Base-by-base conservation (phyloP, 2,329 filamentous ascomycete species). In the Talaromyces sp. region DNA sequence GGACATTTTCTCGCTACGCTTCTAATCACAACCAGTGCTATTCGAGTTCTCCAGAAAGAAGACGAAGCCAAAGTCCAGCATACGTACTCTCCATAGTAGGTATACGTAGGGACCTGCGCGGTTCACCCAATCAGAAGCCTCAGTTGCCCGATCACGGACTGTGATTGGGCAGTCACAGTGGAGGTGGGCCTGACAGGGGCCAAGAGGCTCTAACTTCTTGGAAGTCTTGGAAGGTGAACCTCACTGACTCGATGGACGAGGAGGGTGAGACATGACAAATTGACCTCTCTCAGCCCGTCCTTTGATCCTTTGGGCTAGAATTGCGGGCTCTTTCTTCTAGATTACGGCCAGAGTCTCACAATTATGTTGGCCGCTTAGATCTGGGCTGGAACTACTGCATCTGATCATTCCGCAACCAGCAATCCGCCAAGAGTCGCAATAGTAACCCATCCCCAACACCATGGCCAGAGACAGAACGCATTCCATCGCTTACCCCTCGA, bases 401-500 rank as follows among this genome's bases (percentile, higher is more conserved):
- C n/a, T 3, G 23, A 54, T 42, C 46, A 39, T 54, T 52, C 59
- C 59, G 46, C 48, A 55, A 39, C 37, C 40, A 46, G 57, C 57
- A 57, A 42, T 21, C 50, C 11, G 54, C 37, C 37, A 57, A 39
- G 54, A 42, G 28, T 52, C 52, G 9, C 28, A n/a, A 33, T 23
- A 48, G 50, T 35, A 21, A 37, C 44, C 21, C 28, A 37, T 37
- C 54, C 5, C 37, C 14, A 37, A 18, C 54, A 52, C 56, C 50
- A 63, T 60, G 57, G 31, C 58, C n/a, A 58, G 50, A 52, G 58
- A 59, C 28, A 35, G 25, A 59, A 56, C 40, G 12, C 61, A 37
- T 11, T 40, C 46, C 14, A 23, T 37, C 44, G 44, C 16, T n/a
- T 18, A 18, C 31, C 16, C 21, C 1, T 25, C 21, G n/a, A 54